Percentiles rank a stretch among this genome's conserved stretches.
phyloP scores from a whole-genome alignment of 2,329 filamentous ascomycete genomes.

The Diaporthe sp. region DNA sequence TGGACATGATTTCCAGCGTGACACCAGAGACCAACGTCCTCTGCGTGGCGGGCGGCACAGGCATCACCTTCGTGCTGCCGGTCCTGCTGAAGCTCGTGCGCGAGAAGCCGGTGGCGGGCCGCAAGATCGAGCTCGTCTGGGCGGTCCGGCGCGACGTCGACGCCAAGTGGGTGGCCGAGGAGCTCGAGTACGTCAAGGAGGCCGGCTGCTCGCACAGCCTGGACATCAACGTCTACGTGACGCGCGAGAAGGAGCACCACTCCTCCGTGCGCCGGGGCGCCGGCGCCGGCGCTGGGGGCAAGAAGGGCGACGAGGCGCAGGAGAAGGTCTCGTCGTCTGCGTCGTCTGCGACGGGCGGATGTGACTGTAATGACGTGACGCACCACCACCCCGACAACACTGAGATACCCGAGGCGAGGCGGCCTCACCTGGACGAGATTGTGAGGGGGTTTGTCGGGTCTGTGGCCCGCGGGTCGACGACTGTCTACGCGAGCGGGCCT shows the following conservation, averaged over 20 bases:
- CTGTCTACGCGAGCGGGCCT: slow-evolving; percentile 73
- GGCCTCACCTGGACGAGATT: slow-evolving; percentile 61
- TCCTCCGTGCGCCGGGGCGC: neutral
- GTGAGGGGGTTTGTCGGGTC: slow-evolving; percentile 63
- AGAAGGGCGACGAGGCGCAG: slow-evolving; percentile 45
- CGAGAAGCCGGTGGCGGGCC: slow-evolving; percentile 49
- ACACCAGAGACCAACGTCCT: slow-evolving; percentile 61
- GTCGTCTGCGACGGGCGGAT: slow-evolving; percentile 43
- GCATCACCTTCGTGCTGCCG: slow-evolving; percentile 69
- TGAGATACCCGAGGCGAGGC: slow-evolving; percentile 47
- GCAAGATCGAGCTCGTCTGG: slow-evolving; percentile 75
- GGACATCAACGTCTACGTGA: slow-evolving; percentile 71
- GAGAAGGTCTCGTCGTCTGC: slow-evolving; percentile 41
- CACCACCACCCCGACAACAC: slow-evolving; percentile 42
- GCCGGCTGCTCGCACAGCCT: slow-evolving; percentile 56
- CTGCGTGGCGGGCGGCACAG: slow-evolving; percentile 69
- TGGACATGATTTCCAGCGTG: slow-evolving; percentile 58
- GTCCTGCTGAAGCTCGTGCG: slow-evolving; percentile 57
- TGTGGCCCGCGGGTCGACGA: slow-evolving; percentile 63
- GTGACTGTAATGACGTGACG: slow-evolving; percentile 40
- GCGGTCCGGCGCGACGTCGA: slow-evolving; percentile 68
- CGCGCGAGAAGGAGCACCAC: slow-evolving; percentile 58
- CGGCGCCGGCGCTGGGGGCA: slow-evolving; percentile 45
- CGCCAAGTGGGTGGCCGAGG: slow-evolving; percentile 69
- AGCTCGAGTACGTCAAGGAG: slow-evolving; percentile 65